A percentile compares a stretch with the other conserved stretches of the same genome.
Evolutionary conservation across 1,284 basidiomycete genomes (phyloP).

Genomic region (Apiotrichum porosum): DNA sequence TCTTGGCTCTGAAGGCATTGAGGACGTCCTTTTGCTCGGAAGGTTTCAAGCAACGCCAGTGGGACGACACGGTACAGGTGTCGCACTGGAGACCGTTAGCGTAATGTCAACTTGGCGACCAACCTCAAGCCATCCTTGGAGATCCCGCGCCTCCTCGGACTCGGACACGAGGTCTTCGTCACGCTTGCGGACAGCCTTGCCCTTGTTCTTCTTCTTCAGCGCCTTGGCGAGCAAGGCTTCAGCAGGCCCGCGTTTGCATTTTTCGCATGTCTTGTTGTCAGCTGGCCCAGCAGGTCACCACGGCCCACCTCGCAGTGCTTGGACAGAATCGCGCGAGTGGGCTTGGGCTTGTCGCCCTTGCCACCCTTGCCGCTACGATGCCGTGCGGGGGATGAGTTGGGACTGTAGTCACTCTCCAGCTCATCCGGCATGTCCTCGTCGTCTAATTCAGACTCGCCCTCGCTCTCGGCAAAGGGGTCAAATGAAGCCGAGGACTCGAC

Average conservation of each 20-base stretch:
- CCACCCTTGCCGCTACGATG: no score
- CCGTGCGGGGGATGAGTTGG: no score
- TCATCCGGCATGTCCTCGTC: no score
- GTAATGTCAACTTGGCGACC: not conserved
- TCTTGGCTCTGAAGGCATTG: constrained; percentile 53
- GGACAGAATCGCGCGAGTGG: not conserved
- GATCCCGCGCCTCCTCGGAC: constrained; percentile 54
- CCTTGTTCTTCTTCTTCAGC: constrained; percentile 23
- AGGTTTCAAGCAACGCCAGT: constrained; percentile 65
- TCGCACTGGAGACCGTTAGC: constrained; percentile 56
- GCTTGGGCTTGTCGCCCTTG: not conserved
- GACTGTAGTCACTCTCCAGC: no score
- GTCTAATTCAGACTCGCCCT: constrained; percentile 18
- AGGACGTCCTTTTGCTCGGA: constrained; percentile 67
- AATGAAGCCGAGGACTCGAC: no score
- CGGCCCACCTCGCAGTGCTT: not conserved
- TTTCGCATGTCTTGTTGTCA: no score
- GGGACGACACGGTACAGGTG: constrained; percentile 68
- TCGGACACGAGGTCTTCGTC: constrained; percentile 55
- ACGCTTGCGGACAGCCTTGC: constrained; percentile 45
- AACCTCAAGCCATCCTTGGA: constrained; percentile 74
- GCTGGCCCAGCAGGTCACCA: no score
- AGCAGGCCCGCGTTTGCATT: constrained; percentile 32
- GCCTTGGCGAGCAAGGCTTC: constrained; percentile 27
- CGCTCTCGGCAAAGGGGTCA: no score